phyloP scores from a whole-genome alignment of 2,329 filamentous ascomycete genomes.

The Plenodomus lindquistii region DNA sequence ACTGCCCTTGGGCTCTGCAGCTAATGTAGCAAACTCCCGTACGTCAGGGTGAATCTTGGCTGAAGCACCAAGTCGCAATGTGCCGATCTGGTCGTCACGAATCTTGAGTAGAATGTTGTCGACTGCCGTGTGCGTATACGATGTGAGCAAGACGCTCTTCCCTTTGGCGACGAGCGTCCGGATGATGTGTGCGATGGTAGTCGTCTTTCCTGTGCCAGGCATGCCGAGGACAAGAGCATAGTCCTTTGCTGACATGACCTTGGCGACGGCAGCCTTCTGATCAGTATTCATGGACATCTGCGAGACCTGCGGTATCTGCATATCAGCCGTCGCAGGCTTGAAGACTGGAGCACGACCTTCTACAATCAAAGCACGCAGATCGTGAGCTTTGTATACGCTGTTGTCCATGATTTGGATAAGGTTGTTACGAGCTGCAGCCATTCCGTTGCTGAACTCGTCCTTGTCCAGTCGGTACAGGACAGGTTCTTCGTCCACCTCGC shows the following conservation, averaged over 20 bases:
- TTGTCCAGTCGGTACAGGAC: slow-evolving; percentile 87
- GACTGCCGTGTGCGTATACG: slow-evolving; percentile 95
- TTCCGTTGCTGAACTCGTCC: slow-evolving; percentile 97
- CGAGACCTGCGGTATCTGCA: slow-evolving; percentile 57
- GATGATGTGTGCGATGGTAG: slow-evolving; percentile 97
- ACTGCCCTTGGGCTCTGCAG: slow-evolving; percentile 70
- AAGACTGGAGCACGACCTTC: slow-evolving; percentile 76
- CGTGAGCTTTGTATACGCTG: slow-evolving; percentile 68
- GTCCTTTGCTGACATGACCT: slow-evolving; percentile 93
- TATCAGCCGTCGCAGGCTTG: slow-evolving; percentile 65
- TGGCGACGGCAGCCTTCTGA: slow-evolving; percentile 82
- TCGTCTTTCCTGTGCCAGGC: slow-evolving; percentile 98
- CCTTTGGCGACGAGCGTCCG: slow-evolving; percentile 83
- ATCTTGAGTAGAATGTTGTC: slow-evolving; percentile 98
- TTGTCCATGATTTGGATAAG: slow-evolving; percentile 90
- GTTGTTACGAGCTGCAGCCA: slow-evolving; percentile 94
- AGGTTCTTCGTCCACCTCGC: slow-evolving; percentile 55
- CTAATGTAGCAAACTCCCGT: slow-evolving; percentile 79
- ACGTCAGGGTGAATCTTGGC: slow-evolving; percentile 90
- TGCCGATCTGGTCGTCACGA: slow-evolving; percentile 72
- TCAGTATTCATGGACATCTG: slow-evolving; percentile 79
- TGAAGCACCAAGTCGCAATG: slow-evolving; percentile 81
- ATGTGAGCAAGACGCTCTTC: slow-evolving; percentile 90
- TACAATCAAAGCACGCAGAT: slow-evolving; percentile 79
- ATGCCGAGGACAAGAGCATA: slow-evolving; percentile 98